Conservation (phyloP, 768 basidiomycete genomes). For the Termitomyces eurrhizus region DNA sequence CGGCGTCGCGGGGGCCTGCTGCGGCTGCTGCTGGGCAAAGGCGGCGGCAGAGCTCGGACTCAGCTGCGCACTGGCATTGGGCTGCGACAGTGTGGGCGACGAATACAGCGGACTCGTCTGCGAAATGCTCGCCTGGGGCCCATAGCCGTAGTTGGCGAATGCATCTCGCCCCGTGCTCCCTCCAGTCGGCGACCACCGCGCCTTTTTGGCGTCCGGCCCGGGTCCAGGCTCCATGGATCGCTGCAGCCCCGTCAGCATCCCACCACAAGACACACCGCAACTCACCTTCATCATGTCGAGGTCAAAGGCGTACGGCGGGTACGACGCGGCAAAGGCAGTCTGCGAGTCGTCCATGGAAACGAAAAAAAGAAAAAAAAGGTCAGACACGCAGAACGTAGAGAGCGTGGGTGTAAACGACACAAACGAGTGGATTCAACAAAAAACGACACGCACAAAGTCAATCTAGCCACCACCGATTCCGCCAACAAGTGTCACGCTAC, state of each 20-base stretch:
- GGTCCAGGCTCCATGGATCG: slow-evolving; percentile 83
- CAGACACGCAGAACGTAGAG: slow-evolving; percentile 20
- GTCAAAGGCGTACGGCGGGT: slow-evolving; percentile 71
- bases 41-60: slow-evolving; percentile 64
- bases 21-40: slow-evolving; percentile 44
- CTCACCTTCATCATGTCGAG: slow-evolving; percentile 91
- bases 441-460: too few species aligned
- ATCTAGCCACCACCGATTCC: too few species aligned
- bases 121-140: slow-evolving; percentile 62
- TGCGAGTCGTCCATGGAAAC: slow-evolving; percentile 71
- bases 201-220: slow-evolving; percentile 85
- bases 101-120: slow-evolving; percentile 62
- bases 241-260: slow-evolving; percentile 33
- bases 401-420: too few species aligned
- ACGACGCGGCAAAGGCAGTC: slow-evolving; percentile 64
- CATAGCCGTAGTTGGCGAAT: slow-evolving; percentile 87
- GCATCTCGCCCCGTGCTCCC: slow-evolving; percentile 42
- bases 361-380: slow-evolving; percentile 20
- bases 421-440: too few species aligned
- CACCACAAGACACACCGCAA: not conserved
- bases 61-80: slow-evolving; percentile 56
- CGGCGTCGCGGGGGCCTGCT: slow-evolving; percentile 40
- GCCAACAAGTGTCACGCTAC: not conserved
- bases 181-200: slow-evolving; percentile 66
- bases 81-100: slow-evolving; percentile 52